Evolutionary conservation across 2,329 filamentous ascomycete species (phyloP), one percentile per base, ranked within the genome.

Genomic region (Mycocentrospora acerina): DNA sequence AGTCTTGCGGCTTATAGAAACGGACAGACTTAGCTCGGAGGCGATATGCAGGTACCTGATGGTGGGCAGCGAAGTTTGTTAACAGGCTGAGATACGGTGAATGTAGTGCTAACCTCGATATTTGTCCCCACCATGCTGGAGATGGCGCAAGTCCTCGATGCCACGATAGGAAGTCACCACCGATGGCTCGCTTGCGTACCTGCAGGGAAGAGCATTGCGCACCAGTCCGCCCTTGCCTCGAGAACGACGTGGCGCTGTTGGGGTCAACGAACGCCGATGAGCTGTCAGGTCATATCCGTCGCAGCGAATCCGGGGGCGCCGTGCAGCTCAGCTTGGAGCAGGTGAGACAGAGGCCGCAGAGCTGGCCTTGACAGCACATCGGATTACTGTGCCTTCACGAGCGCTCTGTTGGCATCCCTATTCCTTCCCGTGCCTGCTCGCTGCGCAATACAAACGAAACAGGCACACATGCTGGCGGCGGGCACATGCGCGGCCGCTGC

Each of bases 31-130:
- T 57, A 41, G 49, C 40, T 39, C 35, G 35, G 35, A 9, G 46
- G 55, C 53, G 38, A 54, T 41, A 55, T 59, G 55, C 53, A 59
- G 55, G 55, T 59, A 59, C 55, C 41, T 45, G 48, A 44, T 51
- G 54, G 48, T 51, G 51, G 53, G 50, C 36, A 47, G 44, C 49
- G 39, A 50, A 51, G 48, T 49, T 35, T 49, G 42, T 48, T 41
- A 44, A 48, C 48, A 48, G 44, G 37, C 29, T 46, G 37, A 44
- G 42, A 48, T 44, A 44, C 57, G 57, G 58, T 60, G 57, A 60
- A 49, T 28, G 28, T 35, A 44, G 48, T 40, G 32, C 46, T 53
- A 57, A 59, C 58, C 47, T 59, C 42, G 42, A 54, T 44, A 40
- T 49, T 41, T 49, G 52, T 59, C 44, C 42, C 55, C 51, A 49